Base-by-base conservation (phyloP, 768 basidiomycete genomes). In the Kwoniella sp. region DNA sequence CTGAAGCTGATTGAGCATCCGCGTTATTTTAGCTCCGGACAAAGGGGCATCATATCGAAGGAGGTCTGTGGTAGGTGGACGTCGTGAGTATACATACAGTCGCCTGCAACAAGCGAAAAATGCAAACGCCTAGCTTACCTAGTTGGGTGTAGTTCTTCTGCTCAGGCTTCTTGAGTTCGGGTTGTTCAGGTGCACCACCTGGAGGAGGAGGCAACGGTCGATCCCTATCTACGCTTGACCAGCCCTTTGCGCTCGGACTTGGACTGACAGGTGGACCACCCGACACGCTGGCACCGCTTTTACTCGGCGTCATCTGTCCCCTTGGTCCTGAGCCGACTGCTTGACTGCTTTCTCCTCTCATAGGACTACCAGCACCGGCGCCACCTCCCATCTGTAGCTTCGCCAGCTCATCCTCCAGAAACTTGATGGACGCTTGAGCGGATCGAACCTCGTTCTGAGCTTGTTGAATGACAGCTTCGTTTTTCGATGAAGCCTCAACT, bases 41-140 rank as follows among this genome's bases (percentile, higher is more conserved):
- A 95, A 87, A 17, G 95, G 94, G 49, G 94, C 94, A 82, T 99
- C 96, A 68, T 93, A 93, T 82, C 94, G 94, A 81, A 96, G 92
- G 67, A 99, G 83, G 83, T 99, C 96, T 85, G n/a, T n/a, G n/a
- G 37, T 24, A 46, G n/a, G 19, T 4, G 25, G 12, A 56, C 10
- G 40, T 21, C 17, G 4, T n/a, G 44, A n/a, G n/a, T n/a, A n/a
- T n/a, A n/a, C n/a, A n/a, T n/a, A n/a, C n/a, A n/a, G n/a, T n/a
- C n/a, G n/a, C n/a, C n/a, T n/a, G n/a, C n/a, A n/a, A n/a, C n/a
- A n/a, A n/a, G n/a, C n/a, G n/a, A n/a, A n/a, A n/a, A n/a, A n/a
- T n/a, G n/a, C n/a, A n/a, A n/a, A n/a, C 7, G 33, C 21, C 26
- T 27, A 13, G 68, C 77, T 55, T 26, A 79, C 78, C 78, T 27